These are phyloP conservation scores for Chlorella sp. DNA, from an alignment of 139 green algal species.

Conservation along the genomic window DNA sequence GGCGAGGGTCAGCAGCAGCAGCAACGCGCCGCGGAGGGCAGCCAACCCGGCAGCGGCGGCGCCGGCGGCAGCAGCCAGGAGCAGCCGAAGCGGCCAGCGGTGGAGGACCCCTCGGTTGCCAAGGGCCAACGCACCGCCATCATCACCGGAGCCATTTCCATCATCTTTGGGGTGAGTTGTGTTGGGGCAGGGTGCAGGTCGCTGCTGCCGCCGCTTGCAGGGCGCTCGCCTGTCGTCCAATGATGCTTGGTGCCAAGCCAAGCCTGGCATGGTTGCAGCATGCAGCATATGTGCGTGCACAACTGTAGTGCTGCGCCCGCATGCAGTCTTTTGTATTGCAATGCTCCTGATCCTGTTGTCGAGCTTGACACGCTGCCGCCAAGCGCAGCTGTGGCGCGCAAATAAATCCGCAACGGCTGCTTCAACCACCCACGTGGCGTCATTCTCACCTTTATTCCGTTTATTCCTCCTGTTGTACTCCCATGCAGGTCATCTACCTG, in stretches of 20 bases:
- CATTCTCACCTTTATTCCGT: not conserved
- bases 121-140: slow-evolving; percentile 57
- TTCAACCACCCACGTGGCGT: not conserved
- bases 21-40: not conserved
- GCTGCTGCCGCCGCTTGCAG: too few species aligned
- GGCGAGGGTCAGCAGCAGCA: slow-evolving; percentile 8
- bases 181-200: too few species aligned
- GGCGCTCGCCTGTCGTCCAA: too few species aligned
- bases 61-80: not conserved
- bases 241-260: too few species aligned
- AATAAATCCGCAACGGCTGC: too few species aligned
- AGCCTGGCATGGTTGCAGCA: too few species aligned
- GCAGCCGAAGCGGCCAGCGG: not conserved
- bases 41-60: not conserved
- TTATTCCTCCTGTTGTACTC: not conserved
- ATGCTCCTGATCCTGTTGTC: too few species aligned
- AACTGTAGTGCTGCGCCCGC: too few species aligned
- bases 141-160: slow-evolving; percentile 58
- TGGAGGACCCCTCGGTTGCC: slow-evolving; percentile 23
- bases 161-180: slow-evolving; percentile 54
- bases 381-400: too few species aligned
- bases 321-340: too few species aligned
- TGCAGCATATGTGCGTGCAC: too few species aligned
- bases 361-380: too few species aligned
- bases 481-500: slow-evolving; percentile 37